Conservation (phyloP, 495 filamentous ascomycete species). For the Aspergillus wentii region DNA sequence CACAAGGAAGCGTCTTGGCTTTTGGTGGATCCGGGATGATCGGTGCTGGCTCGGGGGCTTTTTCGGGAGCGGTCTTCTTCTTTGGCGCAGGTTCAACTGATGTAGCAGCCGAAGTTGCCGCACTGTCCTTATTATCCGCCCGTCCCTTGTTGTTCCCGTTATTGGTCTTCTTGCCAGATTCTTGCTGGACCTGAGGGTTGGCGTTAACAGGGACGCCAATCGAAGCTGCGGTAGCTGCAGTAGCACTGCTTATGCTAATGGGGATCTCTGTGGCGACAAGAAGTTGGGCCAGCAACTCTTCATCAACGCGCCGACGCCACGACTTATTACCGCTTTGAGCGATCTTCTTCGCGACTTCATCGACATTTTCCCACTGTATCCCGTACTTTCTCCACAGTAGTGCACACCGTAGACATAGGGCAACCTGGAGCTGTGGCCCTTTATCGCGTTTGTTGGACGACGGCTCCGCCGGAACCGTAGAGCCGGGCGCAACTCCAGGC, state of each 20-base stretch:
- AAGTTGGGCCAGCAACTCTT: conserved; percentile 84
- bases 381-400: conserved; percentile 91
- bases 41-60: conserved; percentile 51
- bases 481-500: conserved; percentile 67
- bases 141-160: no score
- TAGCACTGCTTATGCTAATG: conserved; percentile 39
- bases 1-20: conserved; percentile 74
- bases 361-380: conserved; percentile 93
- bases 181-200: conserved; percentile 39
- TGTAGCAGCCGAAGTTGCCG: conserved; percentile 38
- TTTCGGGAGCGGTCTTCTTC: conserved; percentile 54
- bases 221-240: conserved; percentile 40
- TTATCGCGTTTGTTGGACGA: conserved; percentile 65
- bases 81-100: conserved; percentile 51
- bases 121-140: conserved; percentile 43
- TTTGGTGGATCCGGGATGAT: conserved; percentile 69
- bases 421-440: conserved; percentile 66
- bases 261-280: conserved; percentile 49
- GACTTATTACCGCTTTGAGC: conserved; percentile 75
- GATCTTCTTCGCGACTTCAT: conserved; percentile 89
- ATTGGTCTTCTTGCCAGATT: conserved; percentile 58
- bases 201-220: conserved; percentile 38
- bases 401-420: conserved; percentile 85
- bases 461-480: conserved; percentile 64
- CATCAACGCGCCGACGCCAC: conserved; percentile 83